Base-by-base conservation (phyloP, 2,329 filamentous ascomycete species). In the Fusarium sp. region DNA sequence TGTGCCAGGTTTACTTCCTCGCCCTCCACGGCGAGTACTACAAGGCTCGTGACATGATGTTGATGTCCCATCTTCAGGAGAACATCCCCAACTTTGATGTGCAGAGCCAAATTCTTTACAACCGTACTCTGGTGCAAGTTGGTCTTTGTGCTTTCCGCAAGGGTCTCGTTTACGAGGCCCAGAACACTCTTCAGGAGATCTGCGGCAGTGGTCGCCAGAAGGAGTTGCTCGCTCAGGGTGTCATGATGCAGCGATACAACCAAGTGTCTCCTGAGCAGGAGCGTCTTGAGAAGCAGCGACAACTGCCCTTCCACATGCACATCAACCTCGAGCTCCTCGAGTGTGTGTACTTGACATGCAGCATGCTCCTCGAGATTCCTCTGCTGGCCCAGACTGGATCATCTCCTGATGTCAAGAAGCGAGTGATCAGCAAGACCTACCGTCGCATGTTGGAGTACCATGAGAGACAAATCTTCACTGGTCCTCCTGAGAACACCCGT, bases 281-380 rank as follows among this genome's bases (percentile, higher is more conserved):
- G 87, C 94, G 96, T 76, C 90, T 98, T 44, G 96, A 99, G 87
- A 94, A 96, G 82, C 96, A 98, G 86, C 92, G 96, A 79, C 96
- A 99, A 86, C 90, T 99, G 77, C 96, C 96, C 42, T 99, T 99
- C 92, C 96, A 99, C 88, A 98, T 99, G 95, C 96, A 99, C 89
- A 99, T 99, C 88, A 99, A 99, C 88, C 90, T 99, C 59, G 96
- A 99, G 84, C 90, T 99, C 63, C 90, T 99, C 44, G 96, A 99
- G 87, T 98, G 96, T 81, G 96, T 98, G 72, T 99, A 99, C 87
- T 90, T 99, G 68, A 98, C 96, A 57, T 98, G 96, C 88, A 98
- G 95, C 85, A 99, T 99, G 96, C 93, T 99, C 75, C 90, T 99
- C 65, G 96, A 99, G 87, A 98, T 99, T 73, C 96, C 96, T 69